Evolutionary conservation across 495 filamentous ascomycete species (phyloP).

Genomic region (Penicillium daleae): DNA sequence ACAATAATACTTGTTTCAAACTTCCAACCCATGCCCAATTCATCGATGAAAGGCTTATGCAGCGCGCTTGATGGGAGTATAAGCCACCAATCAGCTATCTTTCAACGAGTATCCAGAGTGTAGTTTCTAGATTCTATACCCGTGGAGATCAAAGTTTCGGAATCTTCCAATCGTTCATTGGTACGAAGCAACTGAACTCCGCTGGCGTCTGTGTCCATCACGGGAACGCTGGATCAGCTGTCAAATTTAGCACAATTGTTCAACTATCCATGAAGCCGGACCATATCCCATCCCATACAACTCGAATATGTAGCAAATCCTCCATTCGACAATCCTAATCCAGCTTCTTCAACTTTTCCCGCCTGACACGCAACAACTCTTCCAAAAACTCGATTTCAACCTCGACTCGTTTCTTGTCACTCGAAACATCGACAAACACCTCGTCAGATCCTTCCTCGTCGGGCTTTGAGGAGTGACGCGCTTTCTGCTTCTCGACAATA

Average conservation of each 20-base stretch:
- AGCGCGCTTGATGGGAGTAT: background rate
- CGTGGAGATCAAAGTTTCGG: background rate
- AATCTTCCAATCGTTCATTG: background rate
- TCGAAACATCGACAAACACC: background rate
- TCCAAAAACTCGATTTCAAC: slow-evolving; percentile 5
- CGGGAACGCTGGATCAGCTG: too few species aligned
- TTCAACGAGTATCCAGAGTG: background rate
- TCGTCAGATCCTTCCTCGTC: background rate
- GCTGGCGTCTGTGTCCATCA: background rate
- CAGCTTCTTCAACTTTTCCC: background rate
- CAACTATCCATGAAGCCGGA: background rate
- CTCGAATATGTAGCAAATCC: background rate
- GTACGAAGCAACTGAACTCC: too few species aligned
- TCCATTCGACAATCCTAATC: background rate
- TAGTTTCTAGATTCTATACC: background rate
- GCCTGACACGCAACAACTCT: background rate
- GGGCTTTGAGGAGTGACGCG: background rate
- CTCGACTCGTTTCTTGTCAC: background rate
- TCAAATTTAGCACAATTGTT: too few species aligned
- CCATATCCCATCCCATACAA: background rate
- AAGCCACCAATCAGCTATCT: background rate
- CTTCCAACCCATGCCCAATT: too few species aligned
- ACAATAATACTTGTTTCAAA: background rate
- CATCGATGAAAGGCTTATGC: background rate
- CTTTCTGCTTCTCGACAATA: background rate